phyloP scores from a whole-genome alignment of 164 flowering plant genomes.

The Vitis cinerea region DNA sequence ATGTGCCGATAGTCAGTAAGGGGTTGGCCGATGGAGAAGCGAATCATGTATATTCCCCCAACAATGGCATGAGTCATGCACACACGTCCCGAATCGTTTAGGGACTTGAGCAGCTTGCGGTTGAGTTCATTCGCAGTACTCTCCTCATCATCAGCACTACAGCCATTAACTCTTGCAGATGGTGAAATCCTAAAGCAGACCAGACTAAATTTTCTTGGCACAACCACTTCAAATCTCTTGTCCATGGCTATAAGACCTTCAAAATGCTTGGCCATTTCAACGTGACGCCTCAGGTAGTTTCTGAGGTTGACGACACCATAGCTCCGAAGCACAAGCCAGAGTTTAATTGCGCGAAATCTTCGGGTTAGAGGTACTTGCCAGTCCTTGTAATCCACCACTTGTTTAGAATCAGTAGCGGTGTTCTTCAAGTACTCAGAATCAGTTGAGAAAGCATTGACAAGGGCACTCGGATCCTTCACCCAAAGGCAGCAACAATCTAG shows the following conservation, averaged over 20 bases:
- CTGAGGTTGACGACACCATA: slow-evolving; percentile 57
- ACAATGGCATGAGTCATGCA: slow-evolving; percentile 49
- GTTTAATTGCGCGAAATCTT: slow-evolving; percentile 57
- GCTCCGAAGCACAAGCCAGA: slow-evolving; percentile 64
- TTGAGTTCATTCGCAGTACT: slow-evolving; percentile 31
- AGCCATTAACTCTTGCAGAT: not conserved
- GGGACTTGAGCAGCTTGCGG: slow-evolving; percentile 31
- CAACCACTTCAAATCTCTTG: slow-evolving; percentile 60
- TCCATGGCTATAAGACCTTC: slow-evolving; percentile 46
- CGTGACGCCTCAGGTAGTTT: slow-evolving; percentile 43
- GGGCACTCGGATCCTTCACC: slow-evolving; percentile 53
- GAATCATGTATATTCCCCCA: slow-evolving; percentile 28
- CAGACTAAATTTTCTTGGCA: slow-evolving; percentile 47
- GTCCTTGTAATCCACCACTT: slow-evolving; percentile 73
- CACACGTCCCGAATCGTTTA: slow-evolving; percentile 39
- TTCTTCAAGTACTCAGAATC: slow-evolving; percentile 62
- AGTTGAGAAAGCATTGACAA: slow-evolving; percentile 49
- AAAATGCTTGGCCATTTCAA: slow-evolving; percentile 61
- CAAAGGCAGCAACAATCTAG: slow-evolving; percentile 69
- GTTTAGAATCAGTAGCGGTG: slow-evolving; percentile 48
- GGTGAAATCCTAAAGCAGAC: slow-evolving; percentile 54
- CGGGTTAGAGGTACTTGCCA: slow-evolving; percentile 70
- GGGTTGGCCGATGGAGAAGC: slow-evolving; percentile 39
- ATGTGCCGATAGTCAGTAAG: slow-evolving; percentile 35
- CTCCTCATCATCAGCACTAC: not conserved